phyloP scores from a whole-genome alignment of 2,329 filamentous ascomycete genomes.

The Sporothrix luriei region DNA sequence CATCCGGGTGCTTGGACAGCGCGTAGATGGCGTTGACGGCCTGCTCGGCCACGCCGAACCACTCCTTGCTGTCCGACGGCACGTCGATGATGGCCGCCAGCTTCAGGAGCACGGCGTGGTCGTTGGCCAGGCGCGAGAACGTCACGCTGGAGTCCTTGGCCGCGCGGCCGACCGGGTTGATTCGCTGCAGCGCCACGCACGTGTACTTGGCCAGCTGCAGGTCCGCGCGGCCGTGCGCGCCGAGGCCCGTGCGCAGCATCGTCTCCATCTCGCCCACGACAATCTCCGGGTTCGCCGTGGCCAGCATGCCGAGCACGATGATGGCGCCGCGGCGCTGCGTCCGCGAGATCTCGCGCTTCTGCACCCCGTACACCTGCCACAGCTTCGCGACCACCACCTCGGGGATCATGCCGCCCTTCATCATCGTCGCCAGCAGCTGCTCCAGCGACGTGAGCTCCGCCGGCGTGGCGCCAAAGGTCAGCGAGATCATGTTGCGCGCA shows the following conservation, averaged over 20 bases:
- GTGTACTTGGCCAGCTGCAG: constrained; percentile 92
- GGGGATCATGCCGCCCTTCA: constrained; percentile 85
- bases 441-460: constrained; percentile 95
- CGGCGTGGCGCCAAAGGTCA: constrained; percentile 93
- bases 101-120: constrained; percentile 81
- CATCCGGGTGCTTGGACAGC: constrained; percentile 90
- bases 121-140: constrained; percentile 81
- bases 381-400: constrained; percentile 87
- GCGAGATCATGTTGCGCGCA: constrained; percentile 96
- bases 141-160: constrained; percentile 71
- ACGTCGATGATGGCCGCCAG: constrained; percentile 85
- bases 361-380: constrained; percentile 96
- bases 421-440: constrained; percentile 94
- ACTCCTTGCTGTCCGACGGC: constrained; percentile 87
- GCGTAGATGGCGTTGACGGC: constrained; percentile 94
- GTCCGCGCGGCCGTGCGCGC: constrained; percentile 75
- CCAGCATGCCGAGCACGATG: constrained; percentile 95
- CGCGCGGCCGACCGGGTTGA: constrained; percentile 82
- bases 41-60: constrained; percentile 94
- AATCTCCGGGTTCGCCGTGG: constrained; percentile 87
- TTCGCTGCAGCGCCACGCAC: constrained; percentile 86
- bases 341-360: constrained; percentile 88
- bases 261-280: constrained; percentile 93
- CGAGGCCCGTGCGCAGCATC: constrained; percentile 88
- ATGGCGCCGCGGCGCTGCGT: constrained; percentile 90